phyloP scores from a whole-genome alignment of 768 basidiomycete genomes.

The Agrocybe chaxingu region DNA sequence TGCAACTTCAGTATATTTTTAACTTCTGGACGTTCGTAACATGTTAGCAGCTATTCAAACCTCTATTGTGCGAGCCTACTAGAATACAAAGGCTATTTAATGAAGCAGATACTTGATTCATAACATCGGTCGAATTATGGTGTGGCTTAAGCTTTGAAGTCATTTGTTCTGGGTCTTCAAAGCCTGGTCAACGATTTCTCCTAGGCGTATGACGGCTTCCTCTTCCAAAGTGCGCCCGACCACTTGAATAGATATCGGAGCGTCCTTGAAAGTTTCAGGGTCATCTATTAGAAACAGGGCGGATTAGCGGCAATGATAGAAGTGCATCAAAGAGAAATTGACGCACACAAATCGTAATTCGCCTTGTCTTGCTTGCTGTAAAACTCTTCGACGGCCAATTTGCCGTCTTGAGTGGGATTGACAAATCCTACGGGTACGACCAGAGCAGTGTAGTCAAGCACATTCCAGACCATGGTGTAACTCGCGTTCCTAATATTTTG shows the following conservation, averaged over 20 bases:
- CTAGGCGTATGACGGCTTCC: slow-evolving; percentile 69
- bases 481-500: slow-evolving; percentile 32
- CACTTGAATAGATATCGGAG: slow-evolving; percentile 64
- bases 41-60: too few relatives aligned
- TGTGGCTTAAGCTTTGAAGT: neutral
- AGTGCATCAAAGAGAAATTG: neutral
- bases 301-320: neutral
- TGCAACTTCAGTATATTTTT: too few relatives aligned
- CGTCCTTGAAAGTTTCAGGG: slow-evolving; percentile 50
- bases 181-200: slow-evolving; percentile 60
- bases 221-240: slow-evolving; percentile 72
- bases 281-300: slow-evolving; percentile 39
- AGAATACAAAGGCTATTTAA: too few relatives aligned
- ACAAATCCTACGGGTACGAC: slow-evolving; percentile 61
- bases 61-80: too few relatives aligned
- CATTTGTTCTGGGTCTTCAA: slow-evolving; percentile 27
- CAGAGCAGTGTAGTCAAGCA: slow-evolving; percentile 61
- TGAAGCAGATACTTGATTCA: too few relatives aligned
- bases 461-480: slow-evolving; percentile 67
- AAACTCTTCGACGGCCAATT: slow-evolving; percentile 44
- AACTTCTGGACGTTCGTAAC: too few relatives aligned
- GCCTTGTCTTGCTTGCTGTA: slow-evolving; percentile 42
- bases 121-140: too few relatives aligned
- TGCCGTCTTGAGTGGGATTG: slow-evolving; percentile 49
- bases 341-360: slow-evolving; percentile 53